A percentile compares a stretch with the other conserved stretches of the same genome.
phyloP scores from a whole-genome alignment of 257 asterid species.

The Gardenia jasminoides region DNA sequence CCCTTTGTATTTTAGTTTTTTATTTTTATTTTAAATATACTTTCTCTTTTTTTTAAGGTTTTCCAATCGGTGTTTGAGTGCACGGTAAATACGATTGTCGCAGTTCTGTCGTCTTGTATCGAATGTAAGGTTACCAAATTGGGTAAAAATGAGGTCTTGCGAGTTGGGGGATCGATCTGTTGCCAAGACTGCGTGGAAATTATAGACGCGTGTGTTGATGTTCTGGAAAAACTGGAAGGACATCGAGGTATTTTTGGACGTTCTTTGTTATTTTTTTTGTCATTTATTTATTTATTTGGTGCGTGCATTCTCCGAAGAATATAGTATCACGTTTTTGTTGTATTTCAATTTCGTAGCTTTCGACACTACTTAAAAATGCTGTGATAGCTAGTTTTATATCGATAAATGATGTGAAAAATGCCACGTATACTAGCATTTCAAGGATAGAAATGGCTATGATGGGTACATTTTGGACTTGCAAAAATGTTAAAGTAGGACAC shows the following conservation, averaged over 20 bases:
- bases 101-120: constrained; percentile 59
- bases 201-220: constrained; percentile 43
- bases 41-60: constrained; percentile 35
- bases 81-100: constrained; percentile 44
- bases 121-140: constrained; percentile 45
- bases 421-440: too few species aligned
- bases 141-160: constrained; percentile 36
- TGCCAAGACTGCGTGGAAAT: constrained; percentile 37
- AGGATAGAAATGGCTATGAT: too few species aligned
- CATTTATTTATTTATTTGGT: neutral
- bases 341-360: neutral
- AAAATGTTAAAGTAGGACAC: too few species aligned
- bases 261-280: neutral
- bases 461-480: too few species aligned
- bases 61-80: constrained; percentile 48
- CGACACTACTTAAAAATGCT: too few species aligned
- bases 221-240: constrained; percentile 41
- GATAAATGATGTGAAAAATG: too few species aligned
- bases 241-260: constrained; percentile 36
- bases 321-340: neutral
- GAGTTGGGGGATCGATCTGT: constrained; percentile 54
- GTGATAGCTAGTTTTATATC: too few species aligned
- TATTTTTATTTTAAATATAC: neutral
- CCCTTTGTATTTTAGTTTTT: neutral
- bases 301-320: neutral